Percentiles rank a stretch among this genome's conserved stretches.
Evolutionary conservation across 148 eudicot genomes (phyloP).

Genomic region (Cornus florida): DNA sequence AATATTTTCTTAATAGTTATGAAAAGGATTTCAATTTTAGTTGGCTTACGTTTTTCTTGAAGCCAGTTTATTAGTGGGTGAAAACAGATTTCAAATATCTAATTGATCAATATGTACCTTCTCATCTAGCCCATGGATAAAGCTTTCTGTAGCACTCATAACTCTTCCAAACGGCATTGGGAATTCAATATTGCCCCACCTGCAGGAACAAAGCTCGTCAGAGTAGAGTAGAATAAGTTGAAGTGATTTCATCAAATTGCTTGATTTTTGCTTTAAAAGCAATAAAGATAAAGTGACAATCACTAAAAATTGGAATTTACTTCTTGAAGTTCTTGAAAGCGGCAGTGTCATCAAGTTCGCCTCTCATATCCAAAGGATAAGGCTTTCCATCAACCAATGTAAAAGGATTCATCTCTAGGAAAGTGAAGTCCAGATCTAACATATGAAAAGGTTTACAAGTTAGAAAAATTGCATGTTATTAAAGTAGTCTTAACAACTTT

Average conservation of each 20-base stretch:
- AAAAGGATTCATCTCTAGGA: slow-evolving; percentile 60
- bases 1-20: neutral
- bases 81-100: neutral
- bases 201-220: slow-evolving; percentile 14
- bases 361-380: slow-evolving; percentile 60
- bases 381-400: slow-evolving; percentile 52
- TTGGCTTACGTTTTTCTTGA: neutral
- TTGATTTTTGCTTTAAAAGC: neutral
- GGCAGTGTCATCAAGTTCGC: slow-evolving; percentile 59
- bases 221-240: neutral
- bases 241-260: neutral
- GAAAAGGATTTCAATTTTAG: neutral
- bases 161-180: slow-evolving; percentile 99
- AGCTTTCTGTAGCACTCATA: slow-evolving; percentile 90
- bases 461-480: neutral
- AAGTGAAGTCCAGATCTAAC: slow-evolving; percentile 81
- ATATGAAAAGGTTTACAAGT: neutral
- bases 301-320: slow-evolving; percentile 26
- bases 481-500: neutral
- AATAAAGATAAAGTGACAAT: neutral
- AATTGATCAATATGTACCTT: slow-evolving; percentile 50
- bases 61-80: neutral
- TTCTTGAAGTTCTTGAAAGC: slow-evolving; percentile 57
- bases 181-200: slow-evolving; percentile 92
- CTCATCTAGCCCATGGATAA: slow-evolving; percentile 90